These are phyloP conservation scores for Chytridiales sp. DNA, from an alignment of 371 early-diverging fungal species.

Conservation along the genomic window DNA sequence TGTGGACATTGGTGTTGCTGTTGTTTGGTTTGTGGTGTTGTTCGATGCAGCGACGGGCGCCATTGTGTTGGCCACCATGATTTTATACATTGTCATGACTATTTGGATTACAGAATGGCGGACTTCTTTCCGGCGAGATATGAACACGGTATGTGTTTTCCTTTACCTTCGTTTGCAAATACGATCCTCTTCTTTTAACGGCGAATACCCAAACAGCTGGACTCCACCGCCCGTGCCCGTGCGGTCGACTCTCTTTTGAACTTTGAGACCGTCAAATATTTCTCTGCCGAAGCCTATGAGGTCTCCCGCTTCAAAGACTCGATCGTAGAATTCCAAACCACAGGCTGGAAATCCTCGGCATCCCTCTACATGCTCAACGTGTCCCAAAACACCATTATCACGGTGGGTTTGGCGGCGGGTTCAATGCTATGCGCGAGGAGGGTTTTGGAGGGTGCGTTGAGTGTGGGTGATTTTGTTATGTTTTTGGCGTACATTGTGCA, in stretches of 20 bases:
- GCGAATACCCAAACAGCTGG: constrained; percentile 23
- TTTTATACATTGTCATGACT: constrained; percentile 77
- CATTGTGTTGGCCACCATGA: constrained; percentile 86
- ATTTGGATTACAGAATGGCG: constrained; percentile 90
- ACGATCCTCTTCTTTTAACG: not conserved
- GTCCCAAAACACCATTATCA: constrained; percentile 82
- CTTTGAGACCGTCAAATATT: constrained; percentile 92
- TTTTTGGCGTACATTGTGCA: constrained; percentile 72
- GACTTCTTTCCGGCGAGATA: constrained; percentile 72
- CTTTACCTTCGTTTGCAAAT: not conserved
- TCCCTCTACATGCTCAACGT: constrained; percentile 77
- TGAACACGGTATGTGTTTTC: constrained; percentile 28
- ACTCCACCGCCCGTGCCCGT: constrained; percentile 39
- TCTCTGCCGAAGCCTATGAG: constrained; percentile 64
- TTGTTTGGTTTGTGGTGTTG: constrained; percentile 62
- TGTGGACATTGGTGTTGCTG: constrained; percentile 83
- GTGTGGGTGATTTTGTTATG: constrained; percentile 83
- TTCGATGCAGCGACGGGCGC: constrained; percentile 80
- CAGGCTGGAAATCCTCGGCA: constrained; percentile 71
- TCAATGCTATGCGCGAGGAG: constrained; percentile 77
- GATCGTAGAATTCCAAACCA: constrained; percentile 73
- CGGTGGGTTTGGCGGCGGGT: constrained; percentile 69
- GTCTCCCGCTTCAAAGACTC: constrained; percentile 72
- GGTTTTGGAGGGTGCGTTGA: constrained; percentile 67
- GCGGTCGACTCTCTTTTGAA: constrained; percentile 91